Base-by-base conservation (phyloP, 31 red algal genomes). In the Bonnemaisonia californica region DNA sequence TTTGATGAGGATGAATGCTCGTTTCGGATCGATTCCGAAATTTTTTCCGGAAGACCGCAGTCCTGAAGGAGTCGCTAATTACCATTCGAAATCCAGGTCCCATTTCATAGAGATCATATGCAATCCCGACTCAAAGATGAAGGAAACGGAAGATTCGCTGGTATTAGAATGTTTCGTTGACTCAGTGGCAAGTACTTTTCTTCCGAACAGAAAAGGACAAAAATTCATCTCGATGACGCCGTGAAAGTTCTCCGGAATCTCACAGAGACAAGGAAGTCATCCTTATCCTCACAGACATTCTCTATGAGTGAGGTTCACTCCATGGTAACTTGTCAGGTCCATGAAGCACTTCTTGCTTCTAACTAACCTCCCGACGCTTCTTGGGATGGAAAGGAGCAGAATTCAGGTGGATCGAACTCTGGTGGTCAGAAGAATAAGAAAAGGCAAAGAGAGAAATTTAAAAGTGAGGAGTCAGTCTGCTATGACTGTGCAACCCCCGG, bases 181-280 rank as follows among this genome's bases (percentile, higher is more conserved):
- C n/a, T n/a, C n/a, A n/a, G n/a, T n/a, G n/a, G n/a, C n/a, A n/a
- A n/a, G n/a, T n/a, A n/a, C n/a, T n/a, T n/a, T n/a, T n/a, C n/a
- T n/a, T n/a, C n/a, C n/a, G n/a, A n/a, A n/a, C n/a, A n/a, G n/a
- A n/a, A n/a, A n/a, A n/a, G n/a, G n/a, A n/a, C n/a, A n/a, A n/a
- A n/a, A n/a, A n/a, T n/a, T n/a, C n/a, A 63, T 28, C 40, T 62
- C 22, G 75, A 79, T 28, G 75, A 79, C 23, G 11, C 57, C 33
- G 75, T 79, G 7, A 63, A 38, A 18, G 57, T 79, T 18, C 54
- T 79, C 24, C 56, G 75, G 4, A 79, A 64, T 63, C 24, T 79
- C 22, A 55, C 71, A 4, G 24, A 57, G 34, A 32, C 71, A n/a
- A n/a, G n/a, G n/a, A n/a, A n/a, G 22, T 56, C 39, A 24, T 22